phyloP scores from a whole-genome alignment of 2,329 filamentous ascomycete genomes.

The Fusarium humuli region DNA sequence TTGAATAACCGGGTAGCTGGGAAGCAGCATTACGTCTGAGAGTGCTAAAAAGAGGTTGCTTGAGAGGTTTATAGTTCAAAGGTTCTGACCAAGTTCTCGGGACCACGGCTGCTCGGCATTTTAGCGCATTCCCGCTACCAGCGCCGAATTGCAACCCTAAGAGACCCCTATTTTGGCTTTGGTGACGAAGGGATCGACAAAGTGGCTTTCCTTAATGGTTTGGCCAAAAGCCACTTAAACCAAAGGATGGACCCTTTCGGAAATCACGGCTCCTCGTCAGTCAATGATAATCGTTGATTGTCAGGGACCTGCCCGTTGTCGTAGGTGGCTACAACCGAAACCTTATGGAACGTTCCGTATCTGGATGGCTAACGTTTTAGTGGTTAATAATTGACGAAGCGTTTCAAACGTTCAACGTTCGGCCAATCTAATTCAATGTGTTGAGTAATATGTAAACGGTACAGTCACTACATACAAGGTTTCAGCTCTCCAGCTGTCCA shows the following conservation, averaged over 20 bases:
- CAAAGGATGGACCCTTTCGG: conserved; percentile 3
- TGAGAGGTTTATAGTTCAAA: not conserved
- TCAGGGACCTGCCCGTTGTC: conserved; percentile 2
- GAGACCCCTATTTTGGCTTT: not conserved
- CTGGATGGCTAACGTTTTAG: not conserved
- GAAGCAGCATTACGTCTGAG: not conserved
- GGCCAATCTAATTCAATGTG: not conserved
- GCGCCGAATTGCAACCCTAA: not conserved
- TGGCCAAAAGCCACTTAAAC: not conserved
- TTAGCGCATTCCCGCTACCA: not conserved
- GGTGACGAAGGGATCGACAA: not conserved
- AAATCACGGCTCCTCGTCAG: not conserved
- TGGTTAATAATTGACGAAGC: not conserved
- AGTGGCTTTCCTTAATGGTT: not conserved
- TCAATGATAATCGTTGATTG: not conserved
- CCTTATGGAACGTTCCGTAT: not conserved
- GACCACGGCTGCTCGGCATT: conserved; percentile 4
- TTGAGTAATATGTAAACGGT: not conserved
- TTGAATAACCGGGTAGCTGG: not conserved
- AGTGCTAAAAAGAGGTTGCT: not conserved
- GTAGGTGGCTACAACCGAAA: not conserved
- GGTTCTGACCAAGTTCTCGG: not conserved
- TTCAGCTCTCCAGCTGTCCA: not conserved
- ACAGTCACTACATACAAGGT: not conserved
- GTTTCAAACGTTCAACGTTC: not conserved